Percentiles rank a stretch among this genome's conserved stretches.
Evolutionary conservation across 345 rosid genomes (phyloP).

Genomic region (Carallia pectinifolia): DNA sequence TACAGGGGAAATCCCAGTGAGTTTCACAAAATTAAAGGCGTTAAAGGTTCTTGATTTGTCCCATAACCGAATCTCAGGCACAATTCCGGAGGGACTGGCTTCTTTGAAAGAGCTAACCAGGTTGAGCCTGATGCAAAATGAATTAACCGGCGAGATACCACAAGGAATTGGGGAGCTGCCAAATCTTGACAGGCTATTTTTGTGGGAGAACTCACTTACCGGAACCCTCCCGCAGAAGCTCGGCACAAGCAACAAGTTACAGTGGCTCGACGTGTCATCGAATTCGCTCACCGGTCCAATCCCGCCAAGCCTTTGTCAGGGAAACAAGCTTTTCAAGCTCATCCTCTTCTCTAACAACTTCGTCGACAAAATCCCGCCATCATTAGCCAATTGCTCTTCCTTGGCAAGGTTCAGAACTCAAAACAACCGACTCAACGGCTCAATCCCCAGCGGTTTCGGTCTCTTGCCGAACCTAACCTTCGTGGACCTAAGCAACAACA

Average conservation of each 20-base stretch:
- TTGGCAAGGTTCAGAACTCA: constrained; percentile 66
- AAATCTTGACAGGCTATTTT: constrained; percentile 44
- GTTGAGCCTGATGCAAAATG: constrained; percentile 64
- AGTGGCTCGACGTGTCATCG: constrained; percentile 63
- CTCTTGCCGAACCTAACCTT: constrained; percentile 55
- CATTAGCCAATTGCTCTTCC: constrained; percentile 57
- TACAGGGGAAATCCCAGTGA: constrained; percentile 67
- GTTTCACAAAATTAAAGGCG: constrained; percentile 46
- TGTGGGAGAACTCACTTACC: constrained; percentile 73
- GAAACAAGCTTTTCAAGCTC: constrained; percentile 72
- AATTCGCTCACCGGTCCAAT: constrained; percentile 71
- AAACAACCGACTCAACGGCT: constrained; percentile 61
- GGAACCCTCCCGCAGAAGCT: constrained; percentile 72
- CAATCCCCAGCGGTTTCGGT: constrained; percentile 75
- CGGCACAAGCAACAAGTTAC: constrained; percentile 65
- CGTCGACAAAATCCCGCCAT: constrained; percentile 44
- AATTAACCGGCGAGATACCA: constrained; percentile 62
- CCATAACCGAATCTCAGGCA: constrained; percentile 59
- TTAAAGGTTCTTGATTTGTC: constrained; percentile 67
- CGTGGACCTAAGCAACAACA: constrained; percentile 73
- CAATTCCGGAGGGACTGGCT: constrained; percentile 54
- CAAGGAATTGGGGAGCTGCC: constrained; percentile 60
- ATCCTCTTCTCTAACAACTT: constrained; percentile 82
- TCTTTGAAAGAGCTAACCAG: constrained; percentile 50
- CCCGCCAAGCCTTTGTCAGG: constrained; percentile 71